Evolutionary conservation across 345 rosid species (phyloP).

Genomic region (Eucalyptus cloeziana): DNA sequence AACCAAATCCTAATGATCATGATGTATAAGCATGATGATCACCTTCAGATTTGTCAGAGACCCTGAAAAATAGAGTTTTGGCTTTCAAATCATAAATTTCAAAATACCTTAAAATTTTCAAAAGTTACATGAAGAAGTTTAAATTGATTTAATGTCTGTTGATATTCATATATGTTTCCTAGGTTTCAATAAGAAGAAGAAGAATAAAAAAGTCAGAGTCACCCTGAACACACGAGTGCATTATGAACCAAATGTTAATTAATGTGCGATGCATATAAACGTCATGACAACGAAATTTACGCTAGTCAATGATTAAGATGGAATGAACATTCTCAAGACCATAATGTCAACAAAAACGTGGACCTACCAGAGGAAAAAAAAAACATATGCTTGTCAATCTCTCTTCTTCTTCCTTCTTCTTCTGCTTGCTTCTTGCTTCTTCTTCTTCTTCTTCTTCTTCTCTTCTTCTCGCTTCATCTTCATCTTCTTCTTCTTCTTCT

Average conservation of each 20-base stretch:
- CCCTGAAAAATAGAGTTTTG: neutral
- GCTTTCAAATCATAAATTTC: neutral
- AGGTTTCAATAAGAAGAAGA: neutral
- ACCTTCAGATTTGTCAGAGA: neutral
- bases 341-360: neutral
- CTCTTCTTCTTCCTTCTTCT: too few relatives aligned
- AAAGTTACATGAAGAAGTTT: neutral
- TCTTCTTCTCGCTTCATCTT: too few relatives aligned
- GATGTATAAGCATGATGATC: neutral
- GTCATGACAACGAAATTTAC: neutral
- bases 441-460: too few relatives aligned
- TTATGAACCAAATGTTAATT: neutral
- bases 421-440: too few relatives aligned
- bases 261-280: neutral
- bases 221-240: neutral
- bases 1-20: neutral
- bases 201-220: neutral
- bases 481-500: too few relatives aligned
- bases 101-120: neutral
- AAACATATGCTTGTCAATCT: neutral
- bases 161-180: neutral
- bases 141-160: neutral
- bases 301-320: neutral
- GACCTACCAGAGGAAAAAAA: neutral
- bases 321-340: neutral